Conservation (phyloP, 805 yeast species). For the Pichia insulana region DNA sequence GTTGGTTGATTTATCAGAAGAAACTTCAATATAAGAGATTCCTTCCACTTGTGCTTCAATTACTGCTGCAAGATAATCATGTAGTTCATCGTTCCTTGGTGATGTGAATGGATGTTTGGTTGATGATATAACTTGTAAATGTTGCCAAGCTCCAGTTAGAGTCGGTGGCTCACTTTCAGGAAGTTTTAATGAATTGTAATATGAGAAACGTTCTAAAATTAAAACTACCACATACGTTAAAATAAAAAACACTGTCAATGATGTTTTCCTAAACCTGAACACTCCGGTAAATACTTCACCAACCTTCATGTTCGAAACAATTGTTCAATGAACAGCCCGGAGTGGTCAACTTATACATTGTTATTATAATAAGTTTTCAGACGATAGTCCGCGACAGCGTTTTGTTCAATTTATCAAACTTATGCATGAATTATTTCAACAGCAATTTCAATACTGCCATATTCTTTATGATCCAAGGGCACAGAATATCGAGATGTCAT, state of each 20-base stretch:
- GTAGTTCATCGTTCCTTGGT: constrained; percentile 66
- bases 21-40: constrained; percentile 2
- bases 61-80: constrained; percentile 44
- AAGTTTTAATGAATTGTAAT: constrained; percentile 32
- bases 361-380: no score
- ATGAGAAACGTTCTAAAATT: constrained; percentile 26
- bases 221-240: constrained; percentile 38
- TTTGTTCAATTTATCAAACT: no score
- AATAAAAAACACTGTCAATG: constrained; percentile 49
- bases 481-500: constrained; percentile 23
- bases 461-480: no score
- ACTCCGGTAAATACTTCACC: background rate
- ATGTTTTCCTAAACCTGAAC: constrained; percentile 60
- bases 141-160: constrained; percentile 51
- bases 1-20: constrained; percentile 8
- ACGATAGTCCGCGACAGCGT: no score
- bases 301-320: background rate
- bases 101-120: constrained; percentile 75
- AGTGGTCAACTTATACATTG: no score
- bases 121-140: constrained; percentile 59
- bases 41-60: background rate
- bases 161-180: constrained; percentile 36
- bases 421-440: no score
- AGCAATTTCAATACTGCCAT: no score
- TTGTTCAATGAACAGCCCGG: no score